These are phyloP conservation scores for Nakazawaea anatomiae DNA, from an alignment of 805 yeast species.

Conservation along the genomic window DNA sequence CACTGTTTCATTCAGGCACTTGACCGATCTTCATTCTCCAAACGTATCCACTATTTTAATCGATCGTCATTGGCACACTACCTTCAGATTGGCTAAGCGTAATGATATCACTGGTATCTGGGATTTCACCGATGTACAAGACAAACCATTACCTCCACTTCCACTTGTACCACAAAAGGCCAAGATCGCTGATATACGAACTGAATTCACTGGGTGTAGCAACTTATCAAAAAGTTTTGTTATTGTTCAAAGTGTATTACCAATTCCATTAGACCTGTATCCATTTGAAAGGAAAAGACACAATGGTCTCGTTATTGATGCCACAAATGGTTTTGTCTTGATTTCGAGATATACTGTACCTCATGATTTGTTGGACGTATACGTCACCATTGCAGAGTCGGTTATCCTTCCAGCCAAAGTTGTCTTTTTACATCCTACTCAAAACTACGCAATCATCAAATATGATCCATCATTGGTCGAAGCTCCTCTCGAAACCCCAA, in stretches of 20 bases:
- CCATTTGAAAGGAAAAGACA: constrained; percentile 56
- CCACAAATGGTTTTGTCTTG: constrained; percentile 71
- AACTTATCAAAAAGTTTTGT: constrained; percentile 65
- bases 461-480: constrained; percentile 72
- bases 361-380: constrained; percentile 73
- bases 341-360: constrained; percentile 78
- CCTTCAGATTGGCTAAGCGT: constrained; percentile 62
- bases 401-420: constrained; percentile 76
- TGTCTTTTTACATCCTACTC: constrained; percentile 80
- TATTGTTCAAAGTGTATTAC: constrained; percentile 56
- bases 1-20: constrained; percentile 65
- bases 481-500: constrained; percentile 69
- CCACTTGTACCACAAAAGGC: constrained; percentile 55
- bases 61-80: constrained; percentile 81
- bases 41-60: constrained; percentile 59
- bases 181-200: constrained; percentile 62
- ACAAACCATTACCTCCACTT: constrained; percentile 55
- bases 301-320: constrained; percentile 78
- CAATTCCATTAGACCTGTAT: constrained; percentile 72
- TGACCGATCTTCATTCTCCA: constrained; percentile 75
- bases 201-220: constrained; percentile 47
- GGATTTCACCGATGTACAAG: constrained; percentile 49
- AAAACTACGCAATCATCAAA: constrained; percentile 76
- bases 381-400: constrained; percentile 80
- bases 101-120: constrained; percentile 51